Evolutionary conservation across 164 flowering plant genomes (phyloP).

Genomic region (Umbilicus rupestris): DNA sequence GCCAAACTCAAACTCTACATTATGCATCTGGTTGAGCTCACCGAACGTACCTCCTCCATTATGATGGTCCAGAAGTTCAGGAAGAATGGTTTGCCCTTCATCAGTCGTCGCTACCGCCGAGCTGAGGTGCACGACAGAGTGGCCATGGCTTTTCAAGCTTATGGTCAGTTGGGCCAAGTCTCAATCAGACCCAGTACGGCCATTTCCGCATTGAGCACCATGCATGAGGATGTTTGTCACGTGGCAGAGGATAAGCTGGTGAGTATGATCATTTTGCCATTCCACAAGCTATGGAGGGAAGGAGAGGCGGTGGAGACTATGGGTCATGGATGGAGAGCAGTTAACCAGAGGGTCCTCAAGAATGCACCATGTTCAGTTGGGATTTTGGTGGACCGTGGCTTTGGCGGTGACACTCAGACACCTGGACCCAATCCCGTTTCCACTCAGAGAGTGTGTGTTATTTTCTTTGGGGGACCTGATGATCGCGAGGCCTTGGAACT

Average conservation of each 20-base stretch:
- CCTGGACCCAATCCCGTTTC: constrained; percentile 13
- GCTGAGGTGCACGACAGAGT: constrained; percentile 25
- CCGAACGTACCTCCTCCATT: constrained; percentile 64
- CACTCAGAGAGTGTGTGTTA: constrained; percentile 27
- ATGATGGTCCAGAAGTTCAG: constrained; percentile 44
- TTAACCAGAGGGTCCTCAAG: constrained; percentile 46
- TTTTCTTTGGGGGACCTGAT: constrained; percentile 78
- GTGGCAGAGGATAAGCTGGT: constrained; percentile 53
- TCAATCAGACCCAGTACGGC: constrained; percentile 43
- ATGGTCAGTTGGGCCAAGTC: constrained; percentile 38
- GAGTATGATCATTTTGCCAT: constrained; percentile 51
- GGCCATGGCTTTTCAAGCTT: constrained; percentile 30
- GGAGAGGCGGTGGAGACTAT: constrained; percentile 21
- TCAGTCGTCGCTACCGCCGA: constrained; percentile 19
- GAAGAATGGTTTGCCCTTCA: constrained; percentile 42
- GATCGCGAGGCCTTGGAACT: constrained; percentile 55
- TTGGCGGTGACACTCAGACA: constrained; percentile 14
- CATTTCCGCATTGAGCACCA: constrained; percentile 43
- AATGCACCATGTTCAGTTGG: constrained; percentile 61
- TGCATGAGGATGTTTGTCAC: constrained; percentile 77
- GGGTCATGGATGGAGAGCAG: constrained; percentile 50
- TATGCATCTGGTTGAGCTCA: constrained; percentile 62
- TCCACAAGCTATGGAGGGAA: constrained; percentile 43
- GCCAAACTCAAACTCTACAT: constrained; percentile 37
- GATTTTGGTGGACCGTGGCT: constrained; percentile 59